Base-by-base conservation (phyloP, 2,329 filamentous ascomycete genomes). In the Pyrenochaeta sp. region DNA sequence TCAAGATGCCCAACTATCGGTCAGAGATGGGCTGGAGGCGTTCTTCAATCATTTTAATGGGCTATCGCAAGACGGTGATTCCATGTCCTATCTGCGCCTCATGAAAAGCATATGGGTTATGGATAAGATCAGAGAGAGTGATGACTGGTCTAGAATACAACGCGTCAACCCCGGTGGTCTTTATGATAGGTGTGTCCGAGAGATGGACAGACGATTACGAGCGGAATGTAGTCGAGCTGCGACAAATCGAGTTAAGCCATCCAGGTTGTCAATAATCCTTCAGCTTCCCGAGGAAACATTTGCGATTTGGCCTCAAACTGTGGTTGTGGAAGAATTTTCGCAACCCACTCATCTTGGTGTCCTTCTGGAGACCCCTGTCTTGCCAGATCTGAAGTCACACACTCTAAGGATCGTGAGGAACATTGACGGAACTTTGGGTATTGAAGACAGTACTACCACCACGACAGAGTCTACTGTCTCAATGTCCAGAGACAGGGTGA, bases 21-120 rank as follows among this genome's bases (percentile, higher is more conserved):
- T 50, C 2, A 39, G 53, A 20, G 54, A 49, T 37, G 49, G 54
- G 9, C n/a, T 53, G n/a, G 45, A 53, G 18, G 45, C 54, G 3
- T 57, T 57, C 41, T 53, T 57, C 45, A 29, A 14, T 12, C 54
- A 56, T 42, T 56, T 52, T 36, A 53, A 52, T 21, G 35, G n/a
- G n/a, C n/a, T n/a, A n/a, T n/a, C n/a, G 3, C 45, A 41, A 10
- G 29, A 33, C 2, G 17, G 36, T 2, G 54, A 53, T 33, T 40
- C 54, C 0, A 49, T 39, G 35, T 43, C 49, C 10, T 60, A 60
- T 44, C 35, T 57, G 5, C 39, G 47, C 12, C 44, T 60, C 9
- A 53, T 60, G 39, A 60, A 57, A 23, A 46, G 46, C 27, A 48
- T 60, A 1, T 60, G 54, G 57, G 49, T 60, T 10, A 57, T 60